phyloP scores from a whole-genome alignment of 768 basidiomycete species.

The Trametes coccinea region DNA sequence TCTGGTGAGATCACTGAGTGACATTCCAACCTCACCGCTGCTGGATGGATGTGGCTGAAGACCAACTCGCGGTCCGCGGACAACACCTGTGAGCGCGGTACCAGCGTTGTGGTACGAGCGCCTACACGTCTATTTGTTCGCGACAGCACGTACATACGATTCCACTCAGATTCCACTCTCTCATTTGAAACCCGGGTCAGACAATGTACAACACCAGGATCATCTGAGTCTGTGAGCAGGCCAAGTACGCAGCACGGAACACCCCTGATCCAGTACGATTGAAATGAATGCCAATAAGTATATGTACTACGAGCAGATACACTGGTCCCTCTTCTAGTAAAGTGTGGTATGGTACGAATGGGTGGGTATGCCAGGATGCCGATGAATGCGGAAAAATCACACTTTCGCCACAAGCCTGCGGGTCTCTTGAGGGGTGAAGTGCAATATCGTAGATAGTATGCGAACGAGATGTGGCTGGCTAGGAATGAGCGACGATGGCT shows the following conservation, averaged over 20 bases:
- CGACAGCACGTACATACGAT: too few species aligned
- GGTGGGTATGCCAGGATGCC: neutral
- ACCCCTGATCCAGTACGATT: too few species aligned
- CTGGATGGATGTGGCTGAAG: too few species aligned
- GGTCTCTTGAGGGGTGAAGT: constrained; percentile 94
- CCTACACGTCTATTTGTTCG: too few species aligned
- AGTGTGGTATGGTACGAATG: constrained; percentile 2
- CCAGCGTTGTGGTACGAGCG: too few species aligned
- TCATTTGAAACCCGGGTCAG: too few species aligned
- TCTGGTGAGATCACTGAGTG: constrained; percentile 65
- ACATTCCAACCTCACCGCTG: constrained; percentile 44
- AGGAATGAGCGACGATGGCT: constrained; percentile 10
- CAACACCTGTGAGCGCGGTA: neutral
- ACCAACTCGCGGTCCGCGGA: neutral
- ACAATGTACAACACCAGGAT: too few species aligned
- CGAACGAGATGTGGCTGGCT: constrained; percentile 82
- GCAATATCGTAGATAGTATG: constrained; percentile 89
- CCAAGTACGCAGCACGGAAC: too few species aligned
- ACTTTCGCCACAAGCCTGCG: constrained; percentile 88
- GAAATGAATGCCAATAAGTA: neutral
- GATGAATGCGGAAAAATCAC: constrained; percentile 26
- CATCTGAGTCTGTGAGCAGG: too few species aligned
- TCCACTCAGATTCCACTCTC: too few species aligned
- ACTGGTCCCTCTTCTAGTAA: neutral
- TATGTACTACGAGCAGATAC: neutral